Conservation (phyloP, 106 monocot species). For the Cymbidium sinense region DNA sequence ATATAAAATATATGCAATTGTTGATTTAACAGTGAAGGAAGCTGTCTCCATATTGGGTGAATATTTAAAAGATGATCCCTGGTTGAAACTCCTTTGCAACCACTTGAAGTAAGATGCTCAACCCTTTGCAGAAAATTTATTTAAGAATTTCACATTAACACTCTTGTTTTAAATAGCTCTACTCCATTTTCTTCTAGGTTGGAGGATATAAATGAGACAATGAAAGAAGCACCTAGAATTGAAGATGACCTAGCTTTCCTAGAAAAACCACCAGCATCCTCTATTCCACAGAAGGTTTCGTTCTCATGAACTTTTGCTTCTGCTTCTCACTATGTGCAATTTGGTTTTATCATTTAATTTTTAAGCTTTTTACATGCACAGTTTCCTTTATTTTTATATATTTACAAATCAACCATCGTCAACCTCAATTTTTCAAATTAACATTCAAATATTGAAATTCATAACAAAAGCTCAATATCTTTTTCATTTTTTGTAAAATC, state of each 20-base stretch:
- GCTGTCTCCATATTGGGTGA: slow-evolving; percentile 65
- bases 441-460: too few relatives aligned
- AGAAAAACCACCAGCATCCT: slow-evolving; percentile 21
- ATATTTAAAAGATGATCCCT: slow-evolving; percentile 72
- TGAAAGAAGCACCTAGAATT: slow-evolving; percentile 6
- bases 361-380: too few relatives aligned
- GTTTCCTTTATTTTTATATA: too few relatives aligned
- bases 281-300: slow-evolving; percentile 22
- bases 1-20: not conserved
- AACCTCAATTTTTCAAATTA: too few relatives aligned
- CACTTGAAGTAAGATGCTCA: slow-evolving; percentile 50
- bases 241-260: slow-evolving; percentile 11
- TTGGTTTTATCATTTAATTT: too few relatives aligned
- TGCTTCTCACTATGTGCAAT: not conserved
- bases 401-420: too few relatives aligned
- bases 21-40: slow-evolving; percentile 52
- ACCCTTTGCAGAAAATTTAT: not conserved
- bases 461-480: too few relatives aligned
- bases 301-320: not conserved
- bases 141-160: not conserved
- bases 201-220: slow-evolving; percentile 26
- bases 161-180: not conserved
- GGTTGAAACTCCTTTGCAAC: slow-evolving; percentile 57
- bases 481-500: too few relatives aligned
- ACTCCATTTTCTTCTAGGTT: slow-evolving; percentile 25